Base-by-base conservation (phyloP, 1,139 yeast genomes). In the Yamadazyma kanchanaburiensis region DNA sequence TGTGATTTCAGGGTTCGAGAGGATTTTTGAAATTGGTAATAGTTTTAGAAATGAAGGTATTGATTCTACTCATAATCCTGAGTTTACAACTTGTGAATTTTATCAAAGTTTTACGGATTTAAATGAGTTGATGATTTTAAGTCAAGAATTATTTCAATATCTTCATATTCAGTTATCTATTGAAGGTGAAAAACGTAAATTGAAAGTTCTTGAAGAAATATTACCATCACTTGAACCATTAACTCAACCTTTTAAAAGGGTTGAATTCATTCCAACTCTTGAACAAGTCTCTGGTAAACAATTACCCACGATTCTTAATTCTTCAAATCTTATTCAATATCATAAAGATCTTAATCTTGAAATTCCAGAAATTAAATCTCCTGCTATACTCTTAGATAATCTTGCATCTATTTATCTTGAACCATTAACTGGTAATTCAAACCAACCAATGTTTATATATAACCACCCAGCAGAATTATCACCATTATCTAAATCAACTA, bases 51-150 rank as follows among this genome's bases (percentile, higher is more conserved):
- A 91, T 49, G 98, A 91, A 58, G 96, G 97, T 64, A 89, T 91
- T 37, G 98, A 91, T 62, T 77, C 86, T 78, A 88, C 97, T 32
- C 98, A 91, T 64, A 91, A 91, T 70, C 96, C 97, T 27, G 98
- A 91, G 64, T 91, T 91, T 70, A 89, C 98, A 48, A 88, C 96
- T 32, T 83, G 96, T 68, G 98, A 91, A 64, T 87, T 89, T 64
- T 91, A 91, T 63, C 89, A 87, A 64, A 94, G 96, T 15, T 91
- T 84, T 53, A 94, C 95, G 30, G 95, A 89, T 55, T 91, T 89
- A 42, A 84, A 84, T 48, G 96, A 89, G 22, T 62, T 89, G 37
- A 81, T 87, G 69, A 38, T 39, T 1, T 49, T 81, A 24, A 81
- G 95, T 1, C 85, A 86, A 47, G 60, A 61, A 1, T 42, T 88